phyloP scores from a whole-genome alignment of 2,329 filamentous ascomycete species.

The Chrysosporium keratinophilum region DNA sequence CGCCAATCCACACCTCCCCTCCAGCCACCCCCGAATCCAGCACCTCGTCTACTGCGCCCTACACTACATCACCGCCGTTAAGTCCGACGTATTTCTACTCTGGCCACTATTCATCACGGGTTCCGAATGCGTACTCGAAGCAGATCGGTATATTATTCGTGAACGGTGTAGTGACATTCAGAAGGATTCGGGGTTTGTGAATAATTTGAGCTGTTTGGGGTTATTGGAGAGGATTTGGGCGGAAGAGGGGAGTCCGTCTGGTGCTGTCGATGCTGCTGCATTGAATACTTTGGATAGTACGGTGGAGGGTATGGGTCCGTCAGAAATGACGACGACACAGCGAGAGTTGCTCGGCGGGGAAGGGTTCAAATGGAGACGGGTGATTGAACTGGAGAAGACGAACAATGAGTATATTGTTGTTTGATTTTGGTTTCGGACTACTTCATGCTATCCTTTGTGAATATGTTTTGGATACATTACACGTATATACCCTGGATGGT shows the following conservation, averaged over 20 bases:
- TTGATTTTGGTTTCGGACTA: conserved; percentile 20
- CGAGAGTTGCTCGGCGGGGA: conserved; percentile 4
- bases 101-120: conserved; percentile 90
- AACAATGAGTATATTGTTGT: conserved; percentile 28
- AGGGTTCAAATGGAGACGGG: conserved; percentile 24
- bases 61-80: conserved; percentile 70
- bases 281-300: not conserved
- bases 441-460: not conserved
- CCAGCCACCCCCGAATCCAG: conserved; percentile 67
- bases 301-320: not conserved
- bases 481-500: not conserved
- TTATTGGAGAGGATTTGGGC: conserved; percentile 78
- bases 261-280: not conserved
- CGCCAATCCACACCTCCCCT: conserved; percentile 62
- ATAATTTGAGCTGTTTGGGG: conserved; percentile 77
- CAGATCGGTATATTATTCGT: conserved; percentile 68
- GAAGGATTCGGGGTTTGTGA: conserved; percentile 81
- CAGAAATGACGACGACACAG: not conserved
- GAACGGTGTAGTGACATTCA: conserved; percentile 77
- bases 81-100: conserved; percentile 76
- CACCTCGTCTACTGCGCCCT: conserved; percentile 72
- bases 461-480: not conserved
- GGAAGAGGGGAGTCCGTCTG: conserved; percentile 22
- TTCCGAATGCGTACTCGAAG: conserved; percentile 73
- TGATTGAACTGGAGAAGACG: conserved; percentile 23